phyloP scores from a whole-genome alignment of 768 basidiomycete genomes.

The Termitomyces sp. region DNA sequence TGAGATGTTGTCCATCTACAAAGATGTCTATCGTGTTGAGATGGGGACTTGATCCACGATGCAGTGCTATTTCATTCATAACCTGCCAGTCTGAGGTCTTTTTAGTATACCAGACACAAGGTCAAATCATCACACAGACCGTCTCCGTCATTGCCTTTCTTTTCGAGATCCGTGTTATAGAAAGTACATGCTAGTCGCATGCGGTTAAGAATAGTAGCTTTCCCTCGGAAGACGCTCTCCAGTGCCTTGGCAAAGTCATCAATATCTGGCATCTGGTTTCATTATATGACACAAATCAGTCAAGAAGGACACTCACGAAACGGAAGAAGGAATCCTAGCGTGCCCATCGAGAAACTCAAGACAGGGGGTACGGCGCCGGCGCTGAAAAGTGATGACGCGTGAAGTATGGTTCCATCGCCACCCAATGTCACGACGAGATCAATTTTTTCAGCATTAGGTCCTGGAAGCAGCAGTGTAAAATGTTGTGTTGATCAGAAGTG shows the following conservation, averaged over 20 bases:
- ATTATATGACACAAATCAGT: not conserved
- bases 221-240: slow-evolving; percentile 74
- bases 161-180: slow-evolving; percentile 54
- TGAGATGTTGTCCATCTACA: slow-evolving; percentile 92
- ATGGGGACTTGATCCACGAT: slow-evolving; percentile 88
- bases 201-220: slow-evolving; percentile 77
- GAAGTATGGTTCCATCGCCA: slow-evolving; percentile 93
- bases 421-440: slow-evolving; percentile 90
- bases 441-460: slow-evolving; percentile 56
- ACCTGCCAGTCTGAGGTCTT: slow-evolving; percentile 80
- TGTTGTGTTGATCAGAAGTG: not conserved
- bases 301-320: slow-evolving; percentile 63
- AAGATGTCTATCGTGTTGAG: slow-evolving; percentile 91
- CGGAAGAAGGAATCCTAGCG: slow-evolving; percentile 88
- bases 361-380: slow-evolving; percentile 91
- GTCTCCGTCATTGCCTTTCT: slow-evolving; percentile 54
- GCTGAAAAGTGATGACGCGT: slow-evolving; percentile 89
- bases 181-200: slow-evolving; percentile 89
- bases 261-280: slow-evolving; percentile 55
- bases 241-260: slow-evolving; percentile 82
- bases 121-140: slow-evolving; percentile 36
- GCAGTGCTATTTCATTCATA: slow-evolving; percentile 94
- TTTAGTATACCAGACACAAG: slow-evolving; percentile 3
- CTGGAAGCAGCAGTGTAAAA: slow-evolving; percentile 18
- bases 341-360: slow-evolving; percentile 89